phyloP scores from a whole-genome alignment of 148 eudicot species.

The Rhododendron henanense region DNA sequence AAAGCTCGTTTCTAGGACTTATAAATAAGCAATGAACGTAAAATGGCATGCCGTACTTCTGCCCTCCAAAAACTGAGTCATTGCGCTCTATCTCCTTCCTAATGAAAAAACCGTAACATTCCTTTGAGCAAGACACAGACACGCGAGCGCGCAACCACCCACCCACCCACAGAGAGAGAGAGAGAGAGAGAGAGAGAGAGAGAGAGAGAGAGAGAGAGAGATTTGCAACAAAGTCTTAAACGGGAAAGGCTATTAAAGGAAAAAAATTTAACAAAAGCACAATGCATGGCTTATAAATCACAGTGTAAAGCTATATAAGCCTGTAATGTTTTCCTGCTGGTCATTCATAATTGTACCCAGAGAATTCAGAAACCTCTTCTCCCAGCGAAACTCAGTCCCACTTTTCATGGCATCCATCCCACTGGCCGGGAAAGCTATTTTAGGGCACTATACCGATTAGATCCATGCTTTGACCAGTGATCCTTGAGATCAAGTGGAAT shows the following conservation, averaged over 20 bases:
- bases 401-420: neutral
- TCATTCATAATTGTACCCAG: neutral
- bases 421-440: constrained; percentile 19
- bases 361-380: neutral
- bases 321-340: neutral
- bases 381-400: neutral
- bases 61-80: neutral
- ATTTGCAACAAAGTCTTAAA: neutral
- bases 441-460: constrained; percentile 32
- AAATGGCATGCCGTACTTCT: neutral
- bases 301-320: neutral
- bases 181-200: constrained; percentile 5
- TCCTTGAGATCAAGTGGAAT: constrained; percentile 40
- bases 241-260: neutral
- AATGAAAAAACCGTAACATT: neutral
- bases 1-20: neutral
- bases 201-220: constrained; percentile 7
- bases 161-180: neutral
- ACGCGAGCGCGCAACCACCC: neutral
- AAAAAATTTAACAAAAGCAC: neutral
- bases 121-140: neutral
- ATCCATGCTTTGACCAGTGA: constrained; percentile 44
- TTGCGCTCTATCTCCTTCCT: neutral
- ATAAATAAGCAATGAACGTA: neutral
- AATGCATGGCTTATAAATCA: neutral